Percentiles rank a stretch among this genome's conserved stretches.
Conservation (phyloP, 805 yeast species). For the Zygosaccharomyces rouxii region DNA sequence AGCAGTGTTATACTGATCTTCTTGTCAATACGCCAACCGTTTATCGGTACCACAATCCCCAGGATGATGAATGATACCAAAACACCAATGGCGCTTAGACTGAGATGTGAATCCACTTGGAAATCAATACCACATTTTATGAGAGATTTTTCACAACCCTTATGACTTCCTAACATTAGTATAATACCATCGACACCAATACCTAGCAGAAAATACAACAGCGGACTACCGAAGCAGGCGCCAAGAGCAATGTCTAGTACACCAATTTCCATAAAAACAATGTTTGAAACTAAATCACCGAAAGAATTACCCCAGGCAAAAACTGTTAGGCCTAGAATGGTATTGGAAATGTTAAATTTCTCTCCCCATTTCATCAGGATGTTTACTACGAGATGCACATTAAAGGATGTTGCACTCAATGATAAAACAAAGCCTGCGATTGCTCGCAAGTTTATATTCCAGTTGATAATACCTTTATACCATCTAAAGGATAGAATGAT, state of each 20-base stretch:
- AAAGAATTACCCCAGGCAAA: conserved; percentile 91
- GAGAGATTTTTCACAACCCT: conserved; percentile 6
- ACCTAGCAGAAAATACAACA: conserved; percentile 72
- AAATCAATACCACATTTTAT: conserved; percentile 30
- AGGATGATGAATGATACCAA: conserved; percentile 39
- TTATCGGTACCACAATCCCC: conserved; percentile 41
- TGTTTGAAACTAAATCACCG: conserved; percentile 83
- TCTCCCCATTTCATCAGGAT: conserved; percentile 58
- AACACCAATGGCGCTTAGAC: conserved; percentile 39
- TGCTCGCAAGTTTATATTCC: conserved; percentile 27
- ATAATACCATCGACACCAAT: conserved; percentile 71
- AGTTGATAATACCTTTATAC: conserved; percentile 1
- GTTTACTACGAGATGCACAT: conserved; percentile 46
- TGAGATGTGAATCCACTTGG: conserved; percentile 38
- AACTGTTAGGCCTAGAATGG: conserved; percentile 78
- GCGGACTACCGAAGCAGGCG: conserved; percentile 93
- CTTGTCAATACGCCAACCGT: conserved; percentile 43
- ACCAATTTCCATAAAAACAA: conserved; percentile 76
- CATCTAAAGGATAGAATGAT: conserved; percentile 8
- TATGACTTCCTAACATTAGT: conserved; percentile 24
- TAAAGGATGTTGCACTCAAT: conserved; percentile 57
- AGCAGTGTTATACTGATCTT: conserved; percentile 37
- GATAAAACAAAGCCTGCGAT: conserved; percentile 62
- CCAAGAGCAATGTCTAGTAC: conserved; percentile 88
- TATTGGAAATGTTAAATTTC: conserved; percentile 61